phyloP scores from a whole-genome alignment of 2,329 filamentous ascomycete genomes.

The Botryotinia convoluta region DNA sequence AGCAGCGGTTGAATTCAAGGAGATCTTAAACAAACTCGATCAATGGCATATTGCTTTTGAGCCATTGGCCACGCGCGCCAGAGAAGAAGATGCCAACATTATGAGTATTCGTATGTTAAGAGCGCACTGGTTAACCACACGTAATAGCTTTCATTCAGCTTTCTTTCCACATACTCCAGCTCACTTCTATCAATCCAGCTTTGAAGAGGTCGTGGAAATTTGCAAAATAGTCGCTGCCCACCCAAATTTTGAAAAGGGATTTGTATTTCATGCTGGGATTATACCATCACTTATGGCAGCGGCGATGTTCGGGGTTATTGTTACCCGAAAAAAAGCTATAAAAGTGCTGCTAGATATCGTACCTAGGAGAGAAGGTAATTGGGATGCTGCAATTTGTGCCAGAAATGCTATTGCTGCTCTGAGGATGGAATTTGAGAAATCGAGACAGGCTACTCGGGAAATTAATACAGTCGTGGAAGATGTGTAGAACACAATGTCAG shows the following conservation, averaged over 20 bases:
- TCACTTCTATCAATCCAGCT: neutral
- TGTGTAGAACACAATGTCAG: neutral
- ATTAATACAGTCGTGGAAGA: neutral
- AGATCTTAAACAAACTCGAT: conserved; percentile 8
- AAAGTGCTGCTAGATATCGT: conserved; percentile 13
- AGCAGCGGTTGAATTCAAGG: neutral
- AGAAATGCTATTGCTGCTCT: conserved; percentile 6
- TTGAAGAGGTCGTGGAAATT: conserved; percentile 3
- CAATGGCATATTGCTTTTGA: conserved; percentile 11
- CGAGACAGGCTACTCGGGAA: neutral
- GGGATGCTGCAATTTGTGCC: conserved; percentile 11
- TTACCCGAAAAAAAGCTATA: conserved; percentile 1
- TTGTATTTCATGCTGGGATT: conserved; percentile 14
- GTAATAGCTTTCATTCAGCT: conserved; percentile 8
- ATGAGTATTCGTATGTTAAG: neutral
- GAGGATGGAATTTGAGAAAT: neutral
- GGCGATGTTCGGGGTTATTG: neutral
- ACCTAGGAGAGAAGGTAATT: conserved; percentile 16
- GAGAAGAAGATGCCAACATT: neutral
- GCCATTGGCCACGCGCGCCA: neutral
- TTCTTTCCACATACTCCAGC: conserved; percentile 7
- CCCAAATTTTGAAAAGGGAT: conserved; percentile 4
- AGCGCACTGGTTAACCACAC: neutral
- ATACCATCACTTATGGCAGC: neutral
- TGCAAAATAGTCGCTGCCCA: neutral